Conservation (phyloP, 306 rosid species). For the Ceratonia siliqua region DNA sequence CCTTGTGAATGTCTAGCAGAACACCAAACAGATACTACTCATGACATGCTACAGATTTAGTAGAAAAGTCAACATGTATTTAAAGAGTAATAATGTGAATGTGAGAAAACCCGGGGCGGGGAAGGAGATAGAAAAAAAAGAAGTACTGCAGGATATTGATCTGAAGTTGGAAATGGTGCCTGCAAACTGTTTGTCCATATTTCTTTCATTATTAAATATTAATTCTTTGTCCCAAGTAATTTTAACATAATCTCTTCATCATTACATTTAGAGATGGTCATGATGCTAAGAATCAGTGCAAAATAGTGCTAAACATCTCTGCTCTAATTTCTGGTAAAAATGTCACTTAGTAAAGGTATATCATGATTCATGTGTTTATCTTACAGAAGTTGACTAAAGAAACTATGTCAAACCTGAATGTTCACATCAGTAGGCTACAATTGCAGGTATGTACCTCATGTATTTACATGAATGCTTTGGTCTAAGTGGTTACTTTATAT, state of each 20-base stretch:
- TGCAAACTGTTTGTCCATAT: background rate
- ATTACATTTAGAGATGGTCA: background rate
- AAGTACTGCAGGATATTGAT: background rate
- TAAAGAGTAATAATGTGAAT: background rate
- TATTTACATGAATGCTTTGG: conserved; percentile 26
- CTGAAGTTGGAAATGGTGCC: background rate
- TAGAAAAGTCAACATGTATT: background rate
- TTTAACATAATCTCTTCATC: conserved; percentile 7
- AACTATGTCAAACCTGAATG: conserved; percentile 47
- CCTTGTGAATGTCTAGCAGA: conserved; percentile 10
- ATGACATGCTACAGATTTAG: background rate
- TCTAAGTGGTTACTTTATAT: conserved; percentile 17
- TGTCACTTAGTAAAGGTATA: conserved; percentile 32
- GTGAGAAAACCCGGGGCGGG: background rate
- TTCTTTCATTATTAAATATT: background rate
- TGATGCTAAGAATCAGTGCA: conserved; percentile 10
- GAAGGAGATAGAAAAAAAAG: background rate
- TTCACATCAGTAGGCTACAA: conserved; percentile 47
- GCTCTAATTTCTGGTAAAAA: conserved; percentile 21
- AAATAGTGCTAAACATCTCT: background rate
- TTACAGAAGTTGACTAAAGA: conserved; percentile 62
- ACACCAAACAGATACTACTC: background rate
- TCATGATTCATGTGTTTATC: conserved; percentile 35
- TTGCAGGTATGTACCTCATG: conserved; percentile 59
- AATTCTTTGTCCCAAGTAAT: background rate